Evolutionary conservation across 1,284 basidiomycete species (phyloP).

Genomic region (Pholiota adiposa): DNA sequence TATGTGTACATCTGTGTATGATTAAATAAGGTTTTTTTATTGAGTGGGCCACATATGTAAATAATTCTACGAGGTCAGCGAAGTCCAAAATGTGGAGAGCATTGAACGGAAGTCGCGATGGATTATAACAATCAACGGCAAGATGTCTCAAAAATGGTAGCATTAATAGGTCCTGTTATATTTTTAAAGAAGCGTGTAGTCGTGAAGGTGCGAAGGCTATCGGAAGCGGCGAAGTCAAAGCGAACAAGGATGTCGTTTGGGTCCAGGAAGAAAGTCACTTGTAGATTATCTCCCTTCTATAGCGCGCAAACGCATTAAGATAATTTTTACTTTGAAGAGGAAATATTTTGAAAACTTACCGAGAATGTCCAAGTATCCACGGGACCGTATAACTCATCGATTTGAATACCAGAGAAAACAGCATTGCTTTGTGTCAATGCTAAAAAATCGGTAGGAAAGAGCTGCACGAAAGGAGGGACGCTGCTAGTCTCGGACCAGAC

Average conservation of each 20-base stretch:
- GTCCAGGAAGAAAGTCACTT: slow-evolving; percentile 29
- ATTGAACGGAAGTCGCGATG: not conserved
- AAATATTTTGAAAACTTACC: slow-evolving; percentile 13
- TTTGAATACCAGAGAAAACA: slow-evolving; percentile 26
- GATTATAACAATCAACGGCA: slow-evolving; percentile 11
- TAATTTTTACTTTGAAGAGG: not conserved
- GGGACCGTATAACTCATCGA: slow-evolving; percentile 29
- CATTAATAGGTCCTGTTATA: slow-evolving; percentile 23
- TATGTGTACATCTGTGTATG: too few relatives aligned
- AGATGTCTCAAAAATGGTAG: slow-evolving; percentile 26
- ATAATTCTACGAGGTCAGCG: too few relatives aligned
- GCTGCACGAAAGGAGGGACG: slow-evolving; percentile 42
- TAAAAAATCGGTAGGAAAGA: slow-evolving; percentile 87
- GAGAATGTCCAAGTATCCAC: slow-evolving; percentile 25
- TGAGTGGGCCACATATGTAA: too few relatives aligned
- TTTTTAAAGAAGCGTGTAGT: slow-evolving; percentile 31
- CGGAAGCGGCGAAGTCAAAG: slow-evolving; percentile 28
- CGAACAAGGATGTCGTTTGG: slow-evolving; percentile 27
- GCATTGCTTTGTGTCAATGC: slow-evolving; percentile 81
- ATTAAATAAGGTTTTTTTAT: too few relatives aligned
- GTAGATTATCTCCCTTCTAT: slow-evolving; percentile 19
- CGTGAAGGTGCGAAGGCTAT: slow-evolving; percentile 26
- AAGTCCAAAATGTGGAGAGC: not conserved
- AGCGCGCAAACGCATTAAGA: not conserved
- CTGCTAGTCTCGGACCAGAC: too few relatives aligned